Percentiles rank a stretch among this genome's conserved stretches.
phyloP scores from a whole-genome alignment of 2,329 filamentous ascomycete genomes.

The Exophiala sp. region DNA sequence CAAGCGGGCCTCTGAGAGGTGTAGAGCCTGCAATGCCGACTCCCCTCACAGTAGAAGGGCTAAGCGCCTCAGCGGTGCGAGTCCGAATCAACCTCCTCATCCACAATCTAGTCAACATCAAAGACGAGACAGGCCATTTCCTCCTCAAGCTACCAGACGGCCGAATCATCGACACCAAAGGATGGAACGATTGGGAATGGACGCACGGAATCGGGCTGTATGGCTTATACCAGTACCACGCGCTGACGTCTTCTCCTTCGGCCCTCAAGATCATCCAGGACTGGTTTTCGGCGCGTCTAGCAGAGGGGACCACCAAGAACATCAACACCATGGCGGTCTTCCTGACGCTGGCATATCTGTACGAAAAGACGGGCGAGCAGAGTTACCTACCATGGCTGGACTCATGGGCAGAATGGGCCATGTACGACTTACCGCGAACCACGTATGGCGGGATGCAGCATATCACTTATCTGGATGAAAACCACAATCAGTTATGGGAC shows the following conservation, averaged over 20 bases:
- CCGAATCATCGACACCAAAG: slow-evolving; percentile 74
- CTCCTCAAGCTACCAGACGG: slow-evolving; percentile 65
- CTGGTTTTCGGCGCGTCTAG: slow-evolving; percentile 66
- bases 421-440: slow-evolving; percentile 67
- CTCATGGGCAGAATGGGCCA: slow-evolving; percentile 75
- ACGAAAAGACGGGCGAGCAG: slow-evolving; percentile 64
- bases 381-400: slow-evolving; percentile 72
- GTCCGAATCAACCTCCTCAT: slow-evolving; percentile 61
- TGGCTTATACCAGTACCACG: slow-evolving; percentile 76
- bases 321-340: slow-evolving; percentile 81
- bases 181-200: slow-evolving; percentile 66
- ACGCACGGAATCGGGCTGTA: slow-evolving; percentile 75
- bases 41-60: slow-evolving; percentile 15
- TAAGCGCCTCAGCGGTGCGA: slow-evolving; percentile 38
- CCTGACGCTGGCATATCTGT: slow-evolving; percentile 68
- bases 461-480: slow-evolving; percentile 64
- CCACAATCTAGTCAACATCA: slow-evolving; percentile 69
- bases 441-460: slow-evolving; percentile 68
- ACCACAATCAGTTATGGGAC: slow-evolving; percentile 73
- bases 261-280: slow-evolving; percentile 62
- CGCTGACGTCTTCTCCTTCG: slow-evolving; percentile 57
- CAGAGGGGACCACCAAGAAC: slow-evolving; percentile 70
- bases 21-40: slow-evolving; percentile 14
- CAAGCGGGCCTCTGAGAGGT: no score
- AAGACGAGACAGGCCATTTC: slow-evolving; percentile 68